Percentiles rank a stretch among this genome's conserved stretches.
phyloP scores from a whole-genome alignment of 2,329 filamentous ascomycete genomes.

The Colletotrichum graminicola region DNA sequence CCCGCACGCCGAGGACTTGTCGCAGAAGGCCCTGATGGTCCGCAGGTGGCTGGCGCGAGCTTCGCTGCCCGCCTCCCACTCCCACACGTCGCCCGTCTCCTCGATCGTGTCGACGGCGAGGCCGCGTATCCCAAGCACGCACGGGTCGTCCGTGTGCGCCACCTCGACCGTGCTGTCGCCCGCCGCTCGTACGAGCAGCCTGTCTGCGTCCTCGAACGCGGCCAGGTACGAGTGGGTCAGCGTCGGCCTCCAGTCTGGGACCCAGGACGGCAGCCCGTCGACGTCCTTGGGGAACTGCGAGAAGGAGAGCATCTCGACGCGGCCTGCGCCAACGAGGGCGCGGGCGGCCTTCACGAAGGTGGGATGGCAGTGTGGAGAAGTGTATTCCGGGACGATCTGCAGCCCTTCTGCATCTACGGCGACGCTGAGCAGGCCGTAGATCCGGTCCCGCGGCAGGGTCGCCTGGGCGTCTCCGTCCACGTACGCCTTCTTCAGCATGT shows the following conservation, averaged over 20 bases:
- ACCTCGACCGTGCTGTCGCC: conserved; percentile 23
- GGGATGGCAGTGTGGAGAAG: conserved; percentile 4
- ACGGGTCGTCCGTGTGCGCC: not conserved
- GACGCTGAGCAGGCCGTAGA: conserved; percentile 47
- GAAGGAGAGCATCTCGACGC: conserved; percentile 30
- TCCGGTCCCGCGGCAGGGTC: conserved; percentile 43
- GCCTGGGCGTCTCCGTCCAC: conserved; percentile 37
- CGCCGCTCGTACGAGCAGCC: conserved; percentile 5
- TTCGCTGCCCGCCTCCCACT: conserved; percentile 4
- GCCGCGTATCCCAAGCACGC: conserved; percentile 33
- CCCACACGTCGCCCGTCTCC: conserved; percentile 24
- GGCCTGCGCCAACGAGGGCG: conserved; percentile 26
- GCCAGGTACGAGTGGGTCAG: conserved; percentile 19
- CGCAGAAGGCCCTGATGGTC: conserved; percentile 16
- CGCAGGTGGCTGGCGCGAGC: not conserved
- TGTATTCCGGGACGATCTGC: conserved; percentile 28
- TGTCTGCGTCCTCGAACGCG: conserved; percentile 14
- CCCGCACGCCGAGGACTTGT: conserved; percentile 2
- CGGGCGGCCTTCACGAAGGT: conserved; percentile 24
- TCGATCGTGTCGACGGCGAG: conserved; percentile 36
- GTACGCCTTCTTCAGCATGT: conserved; percentile 43
- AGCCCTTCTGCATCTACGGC: conserved; percentile 22
- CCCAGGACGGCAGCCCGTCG: conserved; percentile 51
- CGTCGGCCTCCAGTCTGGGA: conserved; percentile 52
- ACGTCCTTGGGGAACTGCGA: conserved; percentile 36